phyloP scores from a whole-genome alignment of 2,329 filamentous ascomycete species.

The Pestalotiopsis fici region DNA sequence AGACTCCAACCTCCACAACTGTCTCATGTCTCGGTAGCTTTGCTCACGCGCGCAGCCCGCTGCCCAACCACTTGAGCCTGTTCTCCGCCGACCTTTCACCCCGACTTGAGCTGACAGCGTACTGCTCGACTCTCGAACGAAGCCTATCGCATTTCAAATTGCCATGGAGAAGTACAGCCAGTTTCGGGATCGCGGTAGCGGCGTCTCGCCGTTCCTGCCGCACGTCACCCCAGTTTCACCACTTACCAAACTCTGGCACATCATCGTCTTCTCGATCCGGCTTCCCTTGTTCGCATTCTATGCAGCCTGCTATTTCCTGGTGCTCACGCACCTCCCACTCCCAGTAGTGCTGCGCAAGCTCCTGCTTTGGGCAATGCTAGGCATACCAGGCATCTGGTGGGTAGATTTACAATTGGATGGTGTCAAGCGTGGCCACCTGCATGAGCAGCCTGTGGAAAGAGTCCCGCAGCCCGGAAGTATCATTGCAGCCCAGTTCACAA shows the following conservation, averaged over 20 bases:
- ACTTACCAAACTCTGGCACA: constrained; percentile 64
- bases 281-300: constrained; percentile 75
- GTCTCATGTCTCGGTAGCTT: neutral
- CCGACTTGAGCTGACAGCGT: neutral
- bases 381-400: constrained; percentile 95
- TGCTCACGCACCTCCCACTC: constrained; percentile 80
- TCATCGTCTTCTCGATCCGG: constrained; percentile 77
- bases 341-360: constrained; percentile 71
- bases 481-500: constrained; percentile 89
- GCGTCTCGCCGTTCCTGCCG: constrained; percentile 94
- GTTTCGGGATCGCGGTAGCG: constrained; percentile 89
- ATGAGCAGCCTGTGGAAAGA: constrained; percentile 70
- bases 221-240: constrained; percentile 66
- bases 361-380: constrained; percentile 83
- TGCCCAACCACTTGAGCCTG: neutral
- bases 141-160: constrained; percentile 8
- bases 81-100: neutral
- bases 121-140: neutral
- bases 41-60: neutral
- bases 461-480: constrained; percentile 79
- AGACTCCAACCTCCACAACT: neutral
- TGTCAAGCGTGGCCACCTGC: constrained; percentile 86
- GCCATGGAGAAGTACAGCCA: constrained; percentile 93
- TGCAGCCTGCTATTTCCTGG: constrained; percentile 70
- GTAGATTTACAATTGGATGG: constrained; percentile 97